These are phyloP conservation scores for Sindora glabra DNA, from an alignment of 306 rosid genomes.

Conservation along the genomic window DNA sequence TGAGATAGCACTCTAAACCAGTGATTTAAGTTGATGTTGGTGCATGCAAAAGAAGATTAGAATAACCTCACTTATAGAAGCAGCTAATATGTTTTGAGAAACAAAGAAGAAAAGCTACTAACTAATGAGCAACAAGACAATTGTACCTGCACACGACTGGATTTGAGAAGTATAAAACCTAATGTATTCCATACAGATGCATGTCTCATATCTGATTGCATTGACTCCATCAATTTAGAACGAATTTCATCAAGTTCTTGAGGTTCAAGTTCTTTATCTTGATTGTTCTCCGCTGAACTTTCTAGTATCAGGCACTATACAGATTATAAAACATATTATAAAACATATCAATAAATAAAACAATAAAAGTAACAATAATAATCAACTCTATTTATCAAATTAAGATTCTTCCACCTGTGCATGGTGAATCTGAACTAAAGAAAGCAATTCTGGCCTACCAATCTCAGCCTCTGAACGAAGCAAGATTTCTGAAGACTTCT, in stretches of 20 bases:
- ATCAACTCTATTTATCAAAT: slow-evolving; percentile 5
- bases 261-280: slow-evolving; percentile 77
- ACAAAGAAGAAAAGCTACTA: not conserved
- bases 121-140: not conserved
- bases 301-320: slow-evolving; percentile 79
- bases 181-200: slow-evolving; percentile 91
- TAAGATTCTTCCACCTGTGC: slow-evolving; percentile 66
- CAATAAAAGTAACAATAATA: slow-evolving; percentile 21
- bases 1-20: slow-evolving; percentile 68
- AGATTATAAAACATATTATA: slow-evolving; percentile 36
- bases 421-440: slow-evolving; percentile 87
- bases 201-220: slow-evolving; percentile 75
- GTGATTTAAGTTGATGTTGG: slow-evolving; percentile 20
- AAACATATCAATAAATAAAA: no score
- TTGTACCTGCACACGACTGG: slow-evolving; percentile 76
- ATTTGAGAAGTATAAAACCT: slow-evolving; percentile 76
- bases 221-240: slow-evolving; percentile 65
- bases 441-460: slow-evolving; percentile 76
- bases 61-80: slow-evolving; percentile 3
- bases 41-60: slow-evolving; percentile 1
- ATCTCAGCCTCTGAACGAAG: slow-evolving; percentile 67
- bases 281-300: slow-evolving; percentile 56
- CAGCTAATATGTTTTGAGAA: slow-evolving; percentile 7
- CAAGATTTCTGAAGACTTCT: slow-evolving; percentile 84
- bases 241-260: slow-evolving; percentile 75